phyloP scores from a whole-genome alignment of 805 yeast species.

The Candida sphagnicola region DNA sequence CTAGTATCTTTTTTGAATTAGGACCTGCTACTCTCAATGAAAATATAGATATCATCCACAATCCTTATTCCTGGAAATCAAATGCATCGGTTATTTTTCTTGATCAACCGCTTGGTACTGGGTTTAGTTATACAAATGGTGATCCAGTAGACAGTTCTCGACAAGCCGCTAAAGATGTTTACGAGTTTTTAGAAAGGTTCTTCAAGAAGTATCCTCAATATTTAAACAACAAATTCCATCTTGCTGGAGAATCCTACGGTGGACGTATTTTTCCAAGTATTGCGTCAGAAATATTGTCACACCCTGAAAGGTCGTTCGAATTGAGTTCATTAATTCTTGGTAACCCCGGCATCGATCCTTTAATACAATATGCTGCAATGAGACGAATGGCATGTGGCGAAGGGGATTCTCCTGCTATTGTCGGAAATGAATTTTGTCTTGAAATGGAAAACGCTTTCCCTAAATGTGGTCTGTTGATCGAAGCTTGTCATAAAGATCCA shows the following conservation, averaged over 20 bases:
- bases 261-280: slow-evolving; percentile 47
- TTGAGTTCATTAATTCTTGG: slow-evolving; percentile 83
- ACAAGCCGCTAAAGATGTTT: slow-evolving; percentile 32
- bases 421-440: slow-evolving; percentile 65
- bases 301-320: slow-evolving; percentile 41
- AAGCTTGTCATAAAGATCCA: slow-evolving; percentile 71
- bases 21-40: slow-evolving; percentile 27
- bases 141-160: slow-evolving; percentile 24
- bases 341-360: slow-evolving; percentile 86
- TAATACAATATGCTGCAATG: slow-evolving; percentile 71
- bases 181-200: slow-evolving; percentile 33
- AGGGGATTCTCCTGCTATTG: slow-evolving; percentile 78
- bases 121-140: slow-evolving; percentile 26
- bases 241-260: slow-evolving; percentile 38
- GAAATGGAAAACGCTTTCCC: slow-evolving; percentile 56
- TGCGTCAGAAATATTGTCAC: slow-evolving; percentile 38
- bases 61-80: slow-evolving; percentile 28
- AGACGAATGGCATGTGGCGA: slow-evolving; percentile 92
- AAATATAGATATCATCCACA: slow-evolving; percentile 22
- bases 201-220: slow-evolving; percentile 31
- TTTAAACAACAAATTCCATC: slow-evolving; percentile 14
- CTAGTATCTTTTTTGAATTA: slow-evolving; percentile 32
- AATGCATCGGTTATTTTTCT: slow-evolving; percentile 39
- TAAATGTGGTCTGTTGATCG: slow-evolving; percentile 71
- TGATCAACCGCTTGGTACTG: slow-evolving; percentile 34